Percentiles rank a stretch among this genome's conserved stretches.
phyloP scores from a whole-genome alignment of 2,329 filamentous ascomycete species.

The Aspergillus flavus region DNA sequence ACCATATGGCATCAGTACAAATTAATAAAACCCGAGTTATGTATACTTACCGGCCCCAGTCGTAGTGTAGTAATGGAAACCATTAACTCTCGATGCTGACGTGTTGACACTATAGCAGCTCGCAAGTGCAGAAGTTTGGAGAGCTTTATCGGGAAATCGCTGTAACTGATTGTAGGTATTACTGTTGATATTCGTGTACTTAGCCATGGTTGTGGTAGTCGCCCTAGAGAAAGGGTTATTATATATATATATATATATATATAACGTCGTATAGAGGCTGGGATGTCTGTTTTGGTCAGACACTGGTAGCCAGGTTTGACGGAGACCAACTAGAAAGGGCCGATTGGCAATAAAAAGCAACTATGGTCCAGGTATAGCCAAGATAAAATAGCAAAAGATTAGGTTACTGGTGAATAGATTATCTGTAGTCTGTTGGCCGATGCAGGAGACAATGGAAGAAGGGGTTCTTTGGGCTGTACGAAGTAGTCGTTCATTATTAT shows the following conservation, averaged over 20 bases:
- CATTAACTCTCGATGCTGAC: slow-evolving; percentile 69
- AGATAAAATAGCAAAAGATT: not conserved
- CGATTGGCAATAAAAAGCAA: not conserved
- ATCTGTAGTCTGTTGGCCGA: not conserved
- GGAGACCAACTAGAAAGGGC: not conserved
- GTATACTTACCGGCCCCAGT: slow-evolving; percentile 69
- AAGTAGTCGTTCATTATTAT: not conserved
- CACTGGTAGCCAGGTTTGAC: not conserved
- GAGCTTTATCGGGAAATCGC: slow-evolving; percentile 55
- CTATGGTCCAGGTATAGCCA: not conserved
- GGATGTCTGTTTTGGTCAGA: not conserved
- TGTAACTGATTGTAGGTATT: slow-evolving; percentile 66
- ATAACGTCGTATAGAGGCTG: not conserved
- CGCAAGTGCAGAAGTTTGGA: slow-evolving; percentile 75
- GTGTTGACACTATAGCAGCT: slow-evolving; percentile 85
- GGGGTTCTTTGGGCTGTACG: not conserved
- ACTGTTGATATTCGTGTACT: slow-evolving; percentile 69
- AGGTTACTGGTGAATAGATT: not conserved
- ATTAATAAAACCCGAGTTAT: not conserved
- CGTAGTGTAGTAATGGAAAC: slow-evolving; percentile 96
- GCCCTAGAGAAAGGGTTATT: slow-evolving; percentile 10
- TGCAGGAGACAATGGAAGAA: not conserved
- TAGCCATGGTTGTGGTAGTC: slow-evolving; percentile 35
- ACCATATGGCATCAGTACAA: slow-evolving; percentile 9
- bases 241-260: slow-evolving; percentile 4